Evolutionary conservation across 2,329 filamentous ascomycete species (phyloP).

Genomic region (Tolypocladium paradoxum): DNA sequence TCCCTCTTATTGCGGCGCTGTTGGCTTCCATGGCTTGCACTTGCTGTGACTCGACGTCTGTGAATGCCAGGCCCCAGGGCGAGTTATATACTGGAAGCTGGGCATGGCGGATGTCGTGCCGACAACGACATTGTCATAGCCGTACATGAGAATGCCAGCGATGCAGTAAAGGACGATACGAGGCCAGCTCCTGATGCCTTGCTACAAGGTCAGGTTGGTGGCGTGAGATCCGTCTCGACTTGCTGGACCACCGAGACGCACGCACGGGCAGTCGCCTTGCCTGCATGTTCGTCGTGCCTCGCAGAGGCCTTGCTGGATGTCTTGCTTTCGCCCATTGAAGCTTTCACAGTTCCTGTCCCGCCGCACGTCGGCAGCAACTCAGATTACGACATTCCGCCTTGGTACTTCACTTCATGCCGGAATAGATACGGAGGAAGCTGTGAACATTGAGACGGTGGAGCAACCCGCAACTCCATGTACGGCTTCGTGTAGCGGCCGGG

Average conservation of each 20-base stretch:
- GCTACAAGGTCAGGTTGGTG: constrained; percentile 5
- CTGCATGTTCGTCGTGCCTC: not conserved
- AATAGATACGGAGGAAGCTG: no score
- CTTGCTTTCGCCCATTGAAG: not conserved
- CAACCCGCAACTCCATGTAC: no score
- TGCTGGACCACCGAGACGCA: not conserved
- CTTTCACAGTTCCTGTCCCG: not conserved
- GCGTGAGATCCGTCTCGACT: not conserved
- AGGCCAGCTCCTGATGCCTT: constrained; percentile 13
- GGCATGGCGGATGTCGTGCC: constrained; percentile 21
- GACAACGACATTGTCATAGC: constrained; percentile 18
- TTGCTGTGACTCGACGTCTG: not conserved
- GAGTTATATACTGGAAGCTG: constrained; percentile 13
- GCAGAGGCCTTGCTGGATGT: not conserved
- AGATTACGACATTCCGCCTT: not conserved
- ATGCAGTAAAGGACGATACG: constrained; percentile 14
- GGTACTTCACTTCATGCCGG: no score
- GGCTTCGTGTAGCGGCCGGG: not conserved
- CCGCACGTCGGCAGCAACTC: not conserved
- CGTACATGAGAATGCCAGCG: constrained; percentile 15
- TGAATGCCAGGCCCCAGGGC: no score
- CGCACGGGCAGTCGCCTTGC: not conserved
- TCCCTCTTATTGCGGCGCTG: constrained; percentile 10
- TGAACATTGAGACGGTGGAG: no score
- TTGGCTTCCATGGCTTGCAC: not conserved